Percentiles rank a stretch among this genome's conserved stretches.
These are phyloP conservation scores for Yamadazyma sp. DNA, from an alignment of 805 yeast genomes.

Conservation along the genomic window DNA sequence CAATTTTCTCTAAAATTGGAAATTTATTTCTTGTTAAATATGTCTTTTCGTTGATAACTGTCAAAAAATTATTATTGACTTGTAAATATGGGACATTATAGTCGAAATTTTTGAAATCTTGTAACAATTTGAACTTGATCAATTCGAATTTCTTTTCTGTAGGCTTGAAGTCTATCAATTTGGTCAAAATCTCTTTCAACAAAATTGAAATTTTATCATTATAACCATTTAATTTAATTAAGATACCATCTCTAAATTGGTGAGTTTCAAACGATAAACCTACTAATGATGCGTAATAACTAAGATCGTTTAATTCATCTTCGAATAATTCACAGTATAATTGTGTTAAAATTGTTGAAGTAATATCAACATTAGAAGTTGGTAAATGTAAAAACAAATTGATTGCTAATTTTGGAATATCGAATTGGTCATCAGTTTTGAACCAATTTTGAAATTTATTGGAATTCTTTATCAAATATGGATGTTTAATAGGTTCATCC, in stretches of 20 bases:
- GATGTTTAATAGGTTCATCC: constrained; percentile 46
- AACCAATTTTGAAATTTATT: constrained; percentile 69
- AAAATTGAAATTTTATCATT: constrained; percentile 74
- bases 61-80: constrained; percentile 58
- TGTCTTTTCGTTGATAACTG: constrained; percentile 67
- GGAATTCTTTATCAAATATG: constrained; percentile 55
- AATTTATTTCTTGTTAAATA: constrained; percentile 66
- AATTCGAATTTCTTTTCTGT: constrained; percentile 60
- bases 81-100: constrained; percentile 77
- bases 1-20: constrained; percentile 39
- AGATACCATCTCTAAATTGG: constrained; percentile 67
- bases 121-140: constrained; percentile 58
- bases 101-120: constrained; percentile 66
- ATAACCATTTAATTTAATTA: constrained; percentile 70
- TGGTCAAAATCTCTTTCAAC: constrained; percentile 56
- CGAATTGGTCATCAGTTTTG: constrained; percentile 84
- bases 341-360: constrained; percentile 54
- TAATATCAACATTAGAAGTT: constrained; percentile 54
- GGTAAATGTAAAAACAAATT: constrained; percentile 66
- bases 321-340: constrained; percentile 68
- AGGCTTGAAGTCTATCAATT: constrained; percentile 49
- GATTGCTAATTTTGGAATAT: constrained; percentile 82
- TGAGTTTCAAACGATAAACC: constrained; percentile 61
- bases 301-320: constrained; percentile 70
- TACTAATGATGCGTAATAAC: constrained; percentile 83